Percentiles rank a stretch among this genome's conserved stretches.
phyloP scores from a whole-genome alignment of 1,284 basidiomycete species.

The Trametes versicolor region DNA sequence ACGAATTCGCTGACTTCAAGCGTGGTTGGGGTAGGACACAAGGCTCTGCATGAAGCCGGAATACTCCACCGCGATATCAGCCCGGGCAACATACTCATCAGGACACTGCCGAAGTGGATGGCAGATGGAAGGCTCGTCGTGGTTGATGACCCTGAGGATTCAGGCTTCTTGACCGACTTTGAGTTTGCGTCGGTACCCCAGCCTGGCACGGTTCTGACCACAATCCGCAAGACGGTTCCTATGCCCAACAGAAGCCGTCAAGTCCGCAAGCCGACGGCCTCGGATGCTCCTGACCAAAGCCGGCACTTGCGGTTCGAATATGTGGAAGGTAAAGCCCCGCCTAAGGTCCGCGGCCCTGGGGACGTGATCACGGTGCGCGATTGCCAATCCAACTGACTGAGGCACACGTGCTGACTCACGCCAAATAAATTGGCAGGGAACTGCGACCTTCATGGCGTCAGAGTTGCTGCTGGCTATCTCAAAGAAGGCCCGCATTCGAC shows the following conservation, averaged over 20 bases:
- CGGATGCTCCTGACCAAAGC: too few species aligned
- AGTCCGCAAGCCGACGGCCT: not conserved
- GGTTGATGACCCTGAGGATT: too few species aligned
- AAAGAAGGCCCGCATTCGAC: not conserved
- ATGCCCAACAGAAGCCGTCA: not conserved
- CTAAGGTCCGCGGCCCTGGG: not conserved
- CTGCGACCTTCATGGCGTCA: not conserved
- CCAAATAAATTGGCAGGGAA: too few species aligned
- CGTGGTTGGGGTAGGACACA: not conserved
- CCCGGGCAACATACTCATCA: conserved; percentile 1
- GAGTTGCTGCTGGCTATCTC: not conserved
- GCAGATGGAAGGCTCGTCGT: not conserved
- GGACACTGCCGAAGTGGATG: not conserved
- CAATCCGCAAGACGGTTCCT: not conserved
- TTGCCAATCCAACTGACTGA: too few species aligned
- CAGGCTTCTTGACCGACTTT: conserved; percentile 6
- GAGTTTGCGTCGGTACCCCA: conserved; percentile 5
- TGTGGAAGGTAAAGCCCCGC: not conserved
- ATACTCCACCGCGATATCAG: conserved; percentile 11
- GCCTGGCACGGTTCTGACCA: not conserved
- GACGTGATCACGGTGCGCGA: not conserved
- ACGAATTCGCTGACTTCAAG: not conserved
- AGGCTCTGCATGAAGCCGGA: not conserved
- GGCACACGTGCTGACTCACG: too few species aligned
- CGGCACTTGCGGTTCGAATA: too few species aligned